Evolutionary conservation across 768 basidiomycete genomes (phyloP).

Genomic region (Hericium rajendrae): DNA sequence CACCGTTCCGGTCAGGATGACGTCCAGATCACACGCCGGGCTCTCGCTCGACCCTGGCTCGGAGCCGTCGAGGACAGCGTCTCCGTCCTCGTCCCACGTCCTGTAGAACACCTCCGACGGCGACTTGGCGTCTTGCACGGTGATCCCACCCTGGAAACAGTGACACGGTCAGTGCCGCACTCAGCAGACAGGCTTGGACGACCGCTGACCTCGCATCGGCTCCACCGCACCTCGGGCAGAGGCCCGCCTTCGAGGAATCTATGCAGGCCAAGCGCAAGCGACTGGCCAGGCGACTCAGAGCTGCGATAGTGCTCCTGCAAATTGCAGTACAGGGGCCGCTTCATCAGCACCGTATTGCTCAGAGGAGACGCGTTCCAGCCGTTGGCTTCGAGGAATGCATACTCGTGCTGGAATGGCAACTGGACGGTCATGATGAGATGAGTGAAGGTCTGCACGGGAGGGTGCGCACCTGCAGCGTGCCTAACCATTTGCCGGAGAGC

Average conservation of each 20-base stretch:
- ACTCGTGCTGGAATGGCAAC: neutral
- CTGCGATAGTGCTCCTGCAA: constrained; percentile 10
- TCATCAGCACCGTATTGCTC: neutral
- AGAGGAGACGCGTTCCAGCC: constrained; percentile 1
- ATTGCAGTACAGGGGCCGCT: constrained; percentile 3
- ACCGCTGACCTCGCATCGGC: constrained; percentile 1
- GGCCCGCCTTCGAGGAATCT: neutral
- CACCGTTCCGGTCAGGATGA: constrained; percentile 6
- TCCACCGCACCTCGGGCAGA: neutral
- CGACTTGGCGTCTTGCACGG: neutral
- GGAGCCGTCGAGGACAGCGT: neutral
- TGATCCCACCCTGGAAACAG: constrained; percentile 4
- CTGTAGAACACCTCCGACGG: constrained; percentile 6
- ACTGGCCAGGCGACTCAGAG: neutral
- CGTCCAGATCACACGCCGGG: constrained; percentile 6
- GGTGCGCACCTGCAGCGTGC: neutral
- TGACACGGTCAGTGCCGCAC: neutral
- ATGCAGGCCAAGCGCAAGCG: neutral
- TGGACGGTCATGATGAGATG: neutral
- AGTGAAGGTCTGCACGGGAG: neutral
- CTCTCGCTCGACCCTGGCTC: neutral
- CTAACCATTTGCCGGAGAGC: constrained; percentile 1
- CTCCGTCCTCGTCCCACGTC: neutral
- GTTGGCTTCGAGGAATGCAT: neutral
- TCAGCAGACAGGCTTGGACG: neutral